These are phyloP conservation scores for Leishmania mexicana DNA, from an alignment of 208 protist genomes.

Conservation along the genomic window DNA sequence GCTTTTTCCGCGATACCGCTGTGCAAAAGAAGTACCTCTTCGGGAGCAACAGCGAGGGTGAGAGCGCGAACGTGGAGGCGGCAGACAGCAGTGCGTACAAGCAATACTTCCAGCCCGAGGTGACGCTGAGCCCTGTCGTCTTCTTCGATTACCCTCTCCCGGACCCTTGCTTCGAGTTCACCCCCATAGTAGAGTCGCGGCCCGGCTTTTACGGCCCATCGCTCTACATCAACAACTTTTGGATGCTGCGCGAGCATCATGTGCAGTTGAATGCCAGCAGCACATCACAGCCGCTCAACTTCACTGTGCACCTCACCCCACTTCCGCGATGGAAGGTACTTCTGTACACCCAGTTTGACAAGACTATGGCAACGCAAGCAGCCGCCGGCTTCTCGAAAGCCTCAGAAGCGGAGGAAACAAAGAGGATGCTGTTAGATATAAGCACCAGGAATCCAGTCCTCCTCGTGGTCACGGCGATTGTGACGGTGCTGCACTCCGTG, in stretches of 20 bases:
- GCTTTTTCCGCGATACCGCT: constrained; percentile 23
- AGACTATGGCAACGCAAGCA: constrained; percentile 73
- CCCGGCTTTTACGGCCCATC: constrained; percentile 80
- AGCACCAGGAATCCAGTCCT: constrained; percentile 93
- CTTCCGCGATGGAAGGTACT: constrained; percentile 66
- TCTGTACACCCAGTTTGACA: constrained; percentile 85
- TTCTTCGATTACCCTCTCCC: constrained; percentile 72
- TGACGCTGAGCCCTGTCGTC: constrained; percentile 76
- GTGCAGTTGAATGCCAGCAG: constrained; percentile 81
- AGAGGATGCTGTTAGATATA: constrained; percentile 94
- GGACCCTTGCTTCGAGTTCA: constrained; percentile 42
- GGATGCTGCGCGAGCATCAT: constrained; percentile 87
- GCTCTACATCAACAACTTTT: constrained; percentile 96
- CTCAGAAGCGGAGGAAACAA: constrained; percentile 76
- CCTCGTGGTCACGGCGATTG: constrained; percentile 93
- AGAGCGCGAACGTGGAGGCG: neutral
- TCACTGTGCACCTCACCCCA: constrained; percentile 61
- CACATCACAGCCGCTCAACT: constrained; percentile 38
- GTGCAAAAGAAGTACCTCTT: constrained; percentile 38
- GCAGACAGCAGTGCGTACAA: constrained; percentile 2
- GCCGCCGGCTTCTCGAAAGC: constrained; percentile 57
- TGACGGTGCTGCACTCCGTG: constrained; percentile 97
- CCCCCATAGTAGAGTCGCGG: constrained; percentile 29
- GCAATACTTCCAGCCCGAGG: constrained; percentile 56
- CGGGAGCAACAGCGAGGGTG: constrained; percentile 10